Evolutionary conservation across 1,139 yeast species (phyloP), one percentile per base, ranked within the genome.

Genomic region (Magnusiomyces starmeri): DNA sequence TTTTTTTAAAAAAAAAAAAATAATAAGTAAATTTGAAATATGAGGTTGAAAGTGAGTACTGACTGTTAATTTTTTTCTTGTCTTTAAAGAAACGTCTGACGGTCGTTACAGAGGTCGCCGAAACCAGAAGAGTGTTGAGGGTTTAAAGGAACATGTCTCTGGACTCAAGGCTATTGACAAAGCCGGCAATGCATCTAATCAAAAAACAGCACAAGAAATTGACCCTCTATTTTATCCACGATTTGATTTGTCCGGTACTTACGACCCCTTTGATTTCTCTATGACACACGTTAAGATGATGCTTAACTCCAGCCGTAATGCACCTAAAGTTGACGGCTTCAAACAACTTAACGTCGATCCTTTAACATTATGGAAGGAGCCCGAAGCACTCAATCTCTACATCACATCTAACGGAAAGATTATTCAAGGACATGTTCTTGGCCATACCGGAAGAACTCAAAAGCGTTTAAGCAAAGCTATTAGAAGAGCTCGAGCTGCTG

Each of bases 401-500:
- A 63, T 84, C 53, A 71, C 82, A 7, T 60, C 77, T 10, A 78
- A 82, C 16, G 92, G 92, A n/a, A 79, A 77, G 58, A 83, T 84
- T 49, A 69, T 79, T 52, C 81, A 84, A 4, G 74, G 85, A 51
- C 70, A 74, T 29, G 70, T 74, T 21, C 78, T 83, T 7, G 87
- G 86, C 2, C 75, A 82, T 59, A 73, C 67, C 52, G 73, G 75
- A 20, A 71, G 70, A 57, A 83, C 82, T 60, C 92, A 85, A 62
- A 76, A 75, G 63, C 71, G 72, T 57, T 70, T 85, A 59, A 74
- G 85, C 1, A 79, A 75, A 57, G 89, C 92, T 39, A 75, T 84
- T 50, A 75, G 81, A 62, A 72, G 89, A 51, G 82, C 88, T 18
- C 73, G 89, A 59, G 79, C 82, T 3, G 78, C 82, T 53, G 92